Conservation (phyloP, 2,329 filamentous ascomycete species). For the Periconia digitata region DNA sequence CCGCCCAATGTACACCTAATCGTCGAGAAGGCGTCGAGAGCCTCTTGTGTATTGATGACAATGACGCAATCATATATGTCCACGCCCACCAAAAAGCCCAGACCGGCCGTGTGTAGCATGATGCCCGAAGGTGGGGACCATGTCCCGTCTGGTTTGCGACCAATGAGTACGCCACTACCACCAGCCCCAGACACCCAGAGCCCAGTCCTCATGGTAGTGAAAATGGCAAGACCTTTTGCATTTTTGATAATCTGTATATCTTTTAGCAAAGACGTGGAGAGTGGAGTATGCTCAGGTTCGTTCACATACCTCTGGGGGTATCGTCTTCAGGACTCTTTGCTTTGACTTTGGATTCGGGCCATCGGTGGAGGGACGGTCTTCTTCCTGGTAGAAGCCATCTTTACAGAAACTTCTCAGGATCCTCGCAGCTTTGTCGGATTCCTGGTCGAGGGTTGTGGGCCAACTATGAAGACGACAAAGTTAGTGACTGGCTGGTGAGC, state of each 20-base stretch:
- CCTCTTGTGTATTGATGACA: constrained; percentile 84
- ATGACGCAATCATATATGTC: constrained; percentile 96
- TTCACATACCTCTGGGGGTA: constrained; percentile 62
- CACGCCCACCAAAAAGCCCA: constrained; percentile 87
- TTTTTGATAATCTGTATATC: constrained; percentile 74
- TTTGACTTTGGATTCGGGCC: constrained; percentile 63
- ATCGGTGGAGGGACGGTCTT: constrained; percentile 49
- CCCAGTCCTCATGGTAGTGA: constrained; percentile 93
- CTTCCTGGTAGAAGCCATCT: constrained; percentile 69
- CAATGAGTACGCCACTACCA: constrained; percentile 84
- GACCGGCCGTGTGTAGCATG: constrained; percentile 81
- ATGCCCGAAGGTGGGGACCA: constrained; percentile 94
- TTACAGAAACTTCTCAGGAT: constrained; percentile 90
- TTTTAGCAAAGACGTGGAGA: too few species aligned
- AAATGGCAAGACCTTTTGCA: constrained; percentile 87
- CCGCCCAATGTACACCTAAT: constrained; percentile 78
- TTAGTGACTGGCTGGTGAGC: neutral
- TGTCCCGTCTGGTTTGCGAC: constrained; percentile 77
- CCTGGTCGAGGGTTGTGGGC: constrained; percentile 82
- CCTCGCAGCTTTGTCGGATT: constrained; percentile 87
- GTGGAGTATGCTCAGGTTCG: too few species aligned
- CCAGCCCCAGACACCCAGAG: constrained; percentile 90
- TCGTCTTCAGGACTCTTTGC: constrained; percentile 74
- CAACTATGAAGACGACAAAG: constrained; percentile 61
- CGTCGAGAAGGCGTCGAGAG: constrained; percentile 80